Base-by-base conservation (phyloP, 495 filamentous ascomycete genomes). In the Penicillium atrosanguineum region DNA sequence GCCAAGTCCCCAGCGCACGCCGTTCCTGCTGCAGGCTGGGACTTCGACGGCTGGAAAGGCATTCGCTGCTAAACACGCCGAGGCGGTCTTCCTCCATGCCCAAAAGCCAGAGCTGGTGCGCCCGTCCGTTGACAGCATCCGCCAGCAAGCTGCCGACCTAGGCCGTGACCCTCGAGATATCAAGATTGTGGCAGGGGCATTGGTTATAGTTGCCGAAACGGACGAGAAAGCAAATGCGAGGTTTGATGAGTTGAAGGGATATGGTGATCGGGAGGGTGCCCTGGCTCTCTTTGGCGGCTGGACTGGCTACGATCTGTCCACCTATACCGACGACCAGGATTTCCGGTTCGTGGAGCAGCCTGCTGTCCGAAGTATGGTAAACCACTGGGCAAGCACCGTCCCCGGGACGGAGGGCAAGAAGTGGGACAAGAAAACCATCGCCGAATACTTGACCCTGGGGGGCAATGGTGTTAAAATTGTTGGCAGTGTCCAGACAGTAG, bases 1-100 rank as follows among this genome's bases (percentile, higher is more conserved):
- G 57, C 86, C 86, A 1, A 80, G 75, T 51, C 82, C 81, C 12
- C 86, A 89, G 63, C 72, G 85, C 4, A 87, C 84, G n/a, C 86
- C 86, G 7, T 71, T 89, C 31, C 52, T 87, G 6, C 63, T 87
- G 16, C 85, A 87, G 62, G 85, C 85, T 14, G 84, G 84, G 2
- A 83, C 82, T 0, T 86, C 82, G 5, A 69, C 71, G 18, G 79
- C 83, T 0, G 85, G 85, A 0, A 85, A 82, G 62, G 73, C 58
- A 0, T 89, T 89, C 47, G 86, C 82, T 1, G 82, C 82, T 0
- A 80, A 85, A 56, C 83, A 81, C 56, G 77, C 75, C 7, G 78
- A 81, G 47, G 78, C 76, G 7, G 76, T 80, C 19, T 79, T 80
- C 56, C 53, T 81, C n/a, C 69, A 73, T 20, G 77, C 73, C 0